Evolutionary conservation across 2,329 filamentous ascomycete genomes (phyloP).

Genomic region (Pseudocercospora pini-densiflorae): DNA sequence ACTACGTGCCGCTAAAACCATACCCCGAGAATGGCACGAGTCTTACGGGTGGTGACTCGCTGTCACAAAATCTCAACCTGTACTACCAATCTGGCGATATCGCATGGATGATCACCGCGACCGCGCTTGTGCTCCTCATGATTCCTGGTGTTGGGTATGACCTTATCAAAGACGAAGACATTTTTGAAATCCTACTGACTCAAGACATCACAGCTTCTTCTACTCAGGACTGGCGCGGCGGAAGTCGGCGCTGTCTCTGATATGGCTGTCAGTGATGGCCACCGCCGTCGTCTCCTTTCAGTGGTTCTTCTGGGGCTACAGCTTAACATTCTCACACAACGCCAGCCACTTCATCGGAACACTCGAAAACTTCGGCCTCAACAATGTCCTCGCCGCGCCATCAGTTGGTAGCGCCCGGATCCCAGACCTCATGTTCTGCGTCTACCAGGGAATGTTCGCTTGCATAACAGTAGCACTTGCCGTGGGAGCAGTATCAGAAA

Average conservation of each 20-base stretch:
- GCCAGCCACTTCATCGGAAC: conserved; percentile 78
- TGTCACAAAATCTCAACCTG: conserved; percentile 75
- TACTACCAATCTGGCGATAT: conserved; percentile 88
- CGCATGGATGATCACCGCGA: conserved; percentile 72
- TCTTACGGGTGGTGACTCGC: conserved; percentile 68
- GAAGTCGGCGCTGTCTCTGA: conserved; percentile 85
- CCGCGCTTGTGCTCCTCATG: conserved; percentile 84
- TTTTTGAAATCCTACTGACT: not conserved
- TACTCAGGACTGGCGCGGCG: conserved; percentile 88
- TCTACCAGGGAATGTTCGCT: conserved; percentile 90
- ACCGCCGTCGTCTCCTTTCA: conserved; percentile 81
- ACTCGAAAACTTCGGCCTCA: conserved; percentile 78
- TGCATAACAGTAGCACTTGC: conserved; percentile 85
- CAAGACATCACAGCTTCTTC: conserved; percentile 68
- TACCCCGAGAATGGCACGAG: conserved; percentile 65
- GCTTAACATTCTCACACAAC: conserved; percentile 77
- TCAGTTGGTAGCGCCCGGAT: conserved; percentile 74
- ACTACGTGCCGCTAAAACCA: conserved; percentile 36
- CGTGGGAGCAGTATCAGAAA: conserved; percentile 82
- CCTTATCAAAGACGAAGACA: conserved; percentile 25
- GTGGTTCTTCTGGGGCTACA: conserved; percentile 97
- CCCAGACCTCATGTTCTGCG: conserved; percentile 81
- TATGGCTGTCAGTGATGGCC: conserved; percentile 84
- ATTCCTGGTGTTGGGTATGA: conserved; percentile 79
- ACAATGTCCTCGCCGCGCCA: conserved; percentile 72